Conservation (phyloP, 768 basidiomycete species). For the Hydnomerulius pinastri region DNA sequence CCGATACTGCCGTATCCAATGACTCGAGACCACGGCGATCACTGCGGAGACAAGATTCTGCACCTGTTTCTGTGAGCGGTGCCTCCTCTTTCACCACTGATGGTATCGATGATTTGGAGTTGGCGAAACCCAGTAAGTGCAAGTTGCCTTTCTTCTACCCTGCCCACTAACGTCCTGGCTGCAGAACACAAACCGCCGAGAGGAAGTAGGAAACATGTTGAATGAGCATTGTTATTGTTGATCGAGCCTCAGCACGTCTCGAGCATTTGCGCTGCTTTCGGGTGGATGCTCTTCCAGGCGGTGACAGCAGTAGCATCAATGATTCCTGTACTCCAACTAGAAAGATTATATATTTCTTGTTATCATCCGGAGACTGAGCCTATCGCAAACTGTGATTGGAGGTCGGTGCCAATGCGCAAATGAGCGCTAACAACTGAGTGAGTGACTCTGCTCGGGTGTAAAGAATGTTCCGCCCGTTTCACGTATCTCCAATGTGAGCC, state of each 20-base stretch:
- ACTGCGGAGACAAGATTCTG: conserved; percentile 29
- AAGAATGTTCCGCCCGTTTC: neutral
- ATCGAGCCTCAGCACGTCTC: neutral
- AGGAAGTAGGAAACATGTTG: conserved; percentile 24
- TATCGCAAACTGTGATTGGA: no score
- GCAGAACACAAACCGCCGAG: conserved; percentile 25
- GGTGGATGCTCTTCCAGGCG: neutral
- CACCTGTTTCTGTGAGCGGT: conserved; percentile 32
- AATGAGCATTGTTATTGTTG: conserved; percentile 8
- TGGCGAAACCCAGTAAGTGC: conserved; percentile 31
- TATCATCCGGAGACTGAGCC: conserved; percentile 17
- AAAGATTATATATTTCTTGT: conserved; percentile 27
- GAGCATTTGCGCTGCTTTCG: neutral
- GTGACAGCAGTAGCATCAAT: conserved; percentile 7
- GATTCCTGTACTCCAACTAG: conserved; percentile 21
- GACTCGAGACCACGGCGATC: conserved; percentile 32
- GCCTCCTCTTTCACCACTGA: conserved; percentile 33
- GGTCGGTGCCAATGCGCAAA: no score
- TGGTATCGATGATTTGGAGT: conserved; percentile 26
- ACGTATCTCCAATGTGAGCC: no score
- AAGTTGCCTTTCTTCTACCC: neutral
- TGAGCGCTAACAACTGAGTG: neutral
- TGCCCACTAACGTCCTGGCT: neutral
- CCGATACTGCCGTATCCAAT: conserved; percentile 16
- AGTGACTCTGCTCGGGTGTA: neutral